Conservation (phyloP, 2,329 filamentous ascomycete genomes). For the Colletotrichum coccodes region DNA sequence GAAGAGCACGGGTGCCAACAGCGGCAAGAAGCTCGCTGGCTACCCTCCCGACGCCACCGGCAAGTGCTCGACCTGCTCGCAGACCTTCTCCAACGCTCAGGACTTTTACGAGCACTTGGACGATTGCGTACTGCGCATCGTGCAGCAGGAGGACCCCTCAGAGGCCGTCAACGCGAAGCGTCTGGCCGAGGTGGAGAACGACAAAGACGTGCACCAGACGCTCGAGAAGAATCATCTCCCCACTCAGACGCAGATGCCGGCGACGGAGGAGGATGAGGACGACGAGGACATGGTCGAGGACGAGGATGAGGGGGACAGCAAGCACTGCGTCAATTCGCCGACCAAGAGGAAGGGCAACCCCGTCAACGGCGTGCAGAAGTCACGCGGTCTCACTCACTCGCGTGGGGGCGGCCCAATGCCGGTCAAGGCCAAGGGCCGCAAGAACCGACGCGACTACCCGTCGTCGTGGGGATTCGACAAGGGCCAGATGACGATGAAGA, state of each 20-base stretch:
- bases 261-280: slow-evolving; percentile 57
- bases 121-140: slow-evolving; percentile 77
- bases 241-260: slow-evolving; percentile 50
- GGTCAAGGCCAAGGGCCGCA: slow-evolving; percentile 74
- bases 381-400: slow-evolving; percentile 80
- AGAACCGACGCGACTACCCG: slow-evolving; percentile 93
- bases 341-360: slow-evolving; percentile 68
- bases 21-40: slow-evolving; percentile 73
- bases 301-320: slow-evolving; percentile 62
- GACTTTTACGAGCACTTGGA: slow-evolving; percentile 99
- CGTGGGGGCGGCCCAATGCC: slow-evolving; percentile 74
- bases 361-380: slow-evolving; percentile 69
- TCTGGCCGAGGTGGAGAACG: slow-evolving; percentile 73
- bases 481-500: slow-evolving; percentile 98
- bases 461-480: slow-evolving; percentile 92
- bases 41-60: slow-evolving; percentile 85
- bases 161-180: slow-evolving; percentile 76
- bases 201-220: slow-evolving; percentile 69
- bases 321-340: slow-evolving; percentile 51
- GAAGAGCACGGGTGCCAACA: slow-evolving; percentile 60
- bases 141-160: slow-evolving; percentile 76
- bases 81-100: slow-evolving; percentile 91
- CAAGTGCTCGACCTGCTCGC: slow-evolving; percentile 94
- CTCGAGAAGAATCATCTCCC: slow-evolving; percentile 72
- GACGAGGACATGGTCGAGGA: slow-evolving; percentile 61